Evolutionary conservation across 2,329 filamentous ascomycete genomes (phyloP).

Genomic region (Fusarium drepaniforme): DNA sequence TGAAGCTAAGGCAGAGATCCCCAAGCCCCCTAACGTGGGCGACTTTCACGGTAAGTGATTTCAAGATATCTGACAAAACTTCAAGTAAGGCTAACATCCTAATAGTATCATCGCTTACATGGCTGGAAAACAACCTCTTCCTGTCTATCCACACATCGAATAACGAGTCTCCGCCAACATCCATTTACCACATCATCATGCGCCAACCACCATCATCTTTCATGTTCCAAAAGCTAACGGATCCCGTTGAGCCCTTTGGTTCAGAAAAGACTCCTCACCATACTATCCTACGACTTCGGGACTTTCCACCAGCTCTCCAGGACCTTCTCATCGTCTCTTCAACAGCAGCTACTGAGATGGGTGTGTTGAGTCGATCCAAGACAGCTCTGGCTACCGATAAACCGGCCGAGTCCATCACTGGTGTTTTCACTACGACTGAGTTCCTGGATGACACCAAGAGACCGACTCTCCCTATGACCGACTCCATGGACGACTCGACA

Average conservation of each 20-base stretch:
- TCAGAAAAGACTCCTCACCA: slow-evolving; percentile 78
- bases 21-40: slow-evolving; percentile 77
- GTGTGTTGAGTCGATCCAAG: slow-evolving; percentile 81
- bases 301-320: slow-evolving; percentile 83
- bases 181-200: slow-evolving; percentile 84
- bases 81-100: slow-evolving; percentile 14
- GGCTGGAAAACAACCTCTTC: slow-evolving; percentile 91
- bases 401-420: slow-evolving; percentile 69
- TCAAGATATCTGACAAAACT: neutral
- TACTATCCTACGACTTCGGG: slow-evolving; percentile 79
- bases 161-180: slow-evolving; percentile 69
- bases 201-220: slow-evolving; percentile 72
- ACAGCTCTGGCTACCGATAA: slow-evolving; percentile 72
- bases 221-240: slow-evolving; percentile 78
- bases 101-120: slow-evolving; percentile 81
- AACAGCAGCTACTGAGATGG: slow-evolving; percentile 83
- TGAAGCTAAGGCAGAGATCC: slow-evolving; percentile 80
- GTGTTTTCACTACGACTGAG: slow-evolving; percentile 80
- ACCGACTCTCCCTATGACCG: slow-evolving; percentile 80
- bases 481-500: slow-evolving; percentile 73
- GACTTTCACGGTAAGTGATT: slow-evolving; percentile 74
- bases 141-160: slow-evolving; percentile 81
- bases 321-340: slow-evolving; percentile 87
- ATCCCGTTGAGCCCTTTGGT: slow-evolving; percentile 80
- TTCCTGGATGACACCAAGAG: slow-evolving; percentile 80